Conservation (phyloP, 306 rosid species). For the Malus sylvestris region DNA sequence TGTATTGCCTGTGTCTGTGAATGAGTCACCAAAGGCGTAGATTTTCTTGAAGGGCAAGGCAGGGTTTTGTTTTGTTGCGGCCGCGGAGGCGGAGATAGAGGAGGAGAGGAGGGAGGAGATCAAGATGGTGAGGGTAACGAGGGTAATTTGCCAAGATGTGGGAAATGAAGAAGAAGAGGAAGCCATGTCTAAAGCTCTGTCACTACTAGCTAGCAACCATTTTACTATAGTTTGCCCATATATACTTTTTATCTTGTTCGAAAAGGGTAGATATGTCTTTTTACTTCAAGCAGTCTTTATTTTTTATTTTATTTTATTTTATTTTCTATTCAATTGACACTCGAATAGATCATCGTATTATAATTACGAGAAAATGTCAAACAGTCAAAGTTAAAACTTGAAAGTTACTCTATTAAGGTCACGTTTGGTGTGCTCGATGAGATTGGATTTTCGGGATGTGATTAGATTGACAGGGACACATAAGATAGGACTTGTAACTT, state of each 20-base stretch:
- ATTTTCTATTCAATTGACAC: too few species aligned
- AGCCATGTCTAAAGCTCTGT: conserved; percentile 22
- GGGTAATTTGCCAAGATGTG: conserved; percentile 3
- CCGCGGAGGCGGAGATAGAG: conserved; percentile 4
- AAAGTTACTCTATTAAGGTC: not conserved
- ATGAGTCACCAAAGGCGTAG: conserved; percentile 87
- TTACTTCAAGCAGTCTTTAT: too few species aligned
- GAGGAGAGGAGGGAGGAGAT: conserved; percentile 33
- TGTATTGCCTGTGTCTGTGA: conserved; percentile 96
- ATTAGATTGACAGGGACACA: too few species aligned
- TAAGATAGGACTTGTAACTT: too few species aligned
- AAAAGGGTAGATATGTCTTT: not conserved
- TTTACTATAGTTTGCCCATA: not conserved
- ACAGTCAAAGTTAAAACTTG: too few species aligned
- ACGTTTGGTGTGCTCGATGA: too few species aligned
- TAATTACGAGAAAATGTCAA: too few species aligned
- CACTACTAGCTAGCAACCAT: not conserved
- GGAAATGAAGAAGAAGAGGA: not conserved
- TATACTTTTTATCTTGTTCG: not conserved
- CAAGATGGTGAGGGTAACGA: conserved; percentile 7
- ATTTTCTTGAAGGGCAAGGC: conserved; percentile 53
- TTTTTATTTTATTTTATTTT: too few species aligned
- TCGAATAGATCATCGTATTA: too few species aligned
- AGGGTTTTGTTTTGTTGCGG: conserved; percentile 8
- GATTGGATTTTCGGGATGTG: too few species aligned